Conservation (phyloP, 1,284 basidiomycete species). For the Ganoderma boninense region DNA sequence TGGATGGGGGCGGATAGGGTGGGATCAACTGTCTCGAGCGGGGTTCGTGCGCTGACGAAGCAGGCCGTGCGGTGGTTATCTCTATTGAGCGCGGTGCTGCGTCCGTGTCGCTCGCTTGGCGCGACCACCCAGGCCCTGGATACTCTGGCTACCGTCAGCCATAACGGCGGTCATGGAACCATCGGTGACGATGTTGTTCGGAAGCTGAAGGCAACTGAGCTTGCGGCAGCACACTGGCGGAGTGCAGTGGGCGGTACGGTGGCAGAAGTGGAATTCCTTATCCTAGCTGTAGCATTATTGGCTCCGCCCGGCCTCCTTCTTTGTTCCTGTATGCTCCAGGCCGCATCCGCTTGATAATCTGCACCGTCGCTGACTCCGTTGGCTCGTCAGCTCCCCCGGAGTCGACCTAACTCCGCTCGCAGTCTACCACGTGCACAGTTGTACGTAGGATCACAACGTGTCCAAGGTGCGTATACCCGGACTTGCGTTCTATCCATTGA, state of each 20-base stretch:
- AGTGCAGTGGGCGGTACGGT: background rate
- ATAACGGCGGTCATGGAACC: background rate
- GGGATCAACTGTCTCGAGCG: slow-evolving; percentile 4
- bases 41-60: slow-evolving; percentile 1
- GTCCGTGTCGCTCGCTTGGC: background rate
- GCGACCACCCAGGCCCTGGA: background rate
- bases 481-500: background rate
- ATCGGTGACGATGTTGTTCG: background rate
- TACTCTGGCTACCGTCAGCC: background rate
- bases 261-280: background rate
- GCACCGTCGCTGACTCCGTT: background rate
- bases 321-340: background rate
- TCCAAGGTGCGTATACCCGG: background rate
- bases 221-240: background rate
- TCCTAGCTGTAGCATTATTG: background rate
- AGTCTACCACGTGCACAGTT: background rate
- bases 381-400: background rate
- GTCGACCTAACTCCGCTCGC: background rate
- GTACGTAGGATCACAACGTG: background rate
- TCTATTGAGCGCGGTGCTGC: background rate
- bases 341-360: background rate
- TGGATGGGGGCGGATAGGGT: background rate
- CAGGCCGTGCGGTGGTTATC: slow-evolving; percentile 2
- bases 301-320: background rate
- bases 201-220: background rate